These are phyloP conservation scores for Blastobotrys proliferans DNA, from an alignment of 1,139 yeast genomes.

Conservation along the genomic window DNA sequence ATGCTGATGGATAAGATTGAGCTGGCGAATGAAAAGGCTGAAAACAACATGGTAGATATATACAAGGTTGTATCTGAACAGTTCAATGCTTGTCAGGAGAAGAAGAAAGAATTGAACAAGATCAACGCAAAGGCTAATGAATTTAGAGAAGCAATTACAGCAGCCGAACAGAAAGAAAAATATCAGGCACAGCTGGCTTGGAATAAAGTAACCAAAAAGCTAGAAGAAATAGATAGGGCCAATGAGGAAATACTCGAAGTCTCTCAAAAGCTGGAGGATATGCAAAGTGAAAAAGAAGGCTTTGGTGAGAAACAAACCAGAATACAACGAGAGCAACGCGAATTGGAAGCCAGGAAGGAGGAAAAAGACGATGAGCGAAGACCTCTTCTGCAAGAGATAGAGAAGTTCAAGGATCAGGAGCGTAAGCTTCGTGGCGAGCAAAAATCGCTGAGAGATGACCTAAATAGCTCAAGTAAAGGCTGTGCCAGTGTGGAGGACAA, in stretches of 20 bases:
- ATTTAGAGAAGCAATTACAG: background rate
- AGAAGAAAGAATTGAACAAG: background rate
- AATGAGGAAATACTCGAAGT: slow-evolving; percentile 26
- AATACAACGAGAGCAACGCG: background rate
- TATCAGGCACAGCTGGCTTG: slow-evolving; percentile 10
- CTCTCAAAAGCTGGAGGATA: slow-evolving; percentile 16
- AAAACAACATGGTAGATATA: slow-evolving; percentile 32
- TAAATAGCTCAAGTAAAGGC: too few species aligned
- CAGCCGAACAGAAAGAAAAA: background rate
- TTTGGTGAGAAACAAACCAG: background rate
- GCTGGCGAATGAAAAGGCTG: slow-evolving; percentile 34
- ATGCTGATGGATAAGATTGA: slow-evolving; percentile 55
- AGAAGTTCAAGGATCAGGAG: too few species aligned
- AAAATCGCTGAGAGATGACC: too few species aligned
- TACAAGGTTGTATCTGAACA: slow-evolving; percentile 18
- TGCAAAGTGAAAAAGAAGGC: slow-evolving; percentile 24
- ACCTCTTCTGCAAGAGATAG: background rate
- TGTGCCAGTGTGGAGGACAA: too few species aligned
- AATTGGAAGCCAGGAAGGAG: background rate
- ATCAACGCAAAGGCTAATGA: background rate
- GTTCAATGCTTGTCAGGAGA: background rate
- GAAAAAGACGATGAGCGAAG: background rate
- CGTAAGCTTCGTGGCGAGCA: too few species aligned
- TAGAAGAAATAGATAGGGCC: slow-evolving; percentile 25
- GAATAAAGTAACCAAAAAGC: slow-evolving; percentile 27